Base-by-base conservation (phyloP, 1,139 yeast genomes). In the Pneumocystis carinii region DNA sequence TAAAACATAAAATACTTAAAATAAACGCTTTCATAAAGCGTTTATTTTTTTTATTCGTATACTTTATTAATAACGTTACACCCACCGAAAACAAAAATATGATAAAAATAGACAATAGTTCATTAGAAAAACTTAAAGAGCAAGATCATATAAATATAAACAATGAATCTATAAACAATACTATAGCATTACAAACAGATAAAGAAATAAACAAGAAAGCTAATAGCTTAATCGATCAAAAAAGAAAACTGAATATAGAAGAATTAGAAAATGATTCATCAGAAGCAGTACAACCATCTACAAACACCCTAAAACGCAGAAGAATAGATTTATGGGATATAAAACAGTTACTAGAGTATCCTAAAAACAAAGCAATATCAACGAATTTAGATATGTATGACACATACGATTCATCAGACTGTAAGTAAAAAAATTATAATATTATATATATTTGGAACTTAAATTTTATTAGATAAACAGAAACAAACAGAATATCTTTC, bases 401-500 rank as follows among this genome's bases (percentile, higher is more conserved):
- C 32, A 10, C 55, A 48, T 48, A 48, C 24, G 55, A 48, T 24
- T 17, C 17, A 39, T 2, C 55, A 24, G 15, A 14, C 15, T 48
- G 55, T 48, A 19, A 48, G 32, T 48, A 24, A 8, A 24, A 48
- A 19, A 37, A 12, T 37, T 8, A 3, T 14, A 36, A 14, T 36
- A 48, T 48, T 29, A 10, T 48, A 2, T 6, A 48, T 19, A 12
- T 19, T 48, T 48, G 6, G 12, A 24, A 12, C 27, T 12, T 48
- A 12, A 24, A 48, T 24, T 10, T 12, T 48, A 3, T 8, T 24
- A 48, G 55, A 24, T 24, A 48, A 24, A 48, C n/a, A 27, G 24
- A 48, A 48, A 48, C 55, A 48, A 48, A 48, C 55, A 14, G 55
- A 48, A 48, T 48, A 48, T 48, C 55, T 48, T 48, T 48, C 55